These are phyloP conservation scores for Bacterosira constricta DNA, from an alignment of 108 stramenopile species.

Conservation along the genomic window DNA sequence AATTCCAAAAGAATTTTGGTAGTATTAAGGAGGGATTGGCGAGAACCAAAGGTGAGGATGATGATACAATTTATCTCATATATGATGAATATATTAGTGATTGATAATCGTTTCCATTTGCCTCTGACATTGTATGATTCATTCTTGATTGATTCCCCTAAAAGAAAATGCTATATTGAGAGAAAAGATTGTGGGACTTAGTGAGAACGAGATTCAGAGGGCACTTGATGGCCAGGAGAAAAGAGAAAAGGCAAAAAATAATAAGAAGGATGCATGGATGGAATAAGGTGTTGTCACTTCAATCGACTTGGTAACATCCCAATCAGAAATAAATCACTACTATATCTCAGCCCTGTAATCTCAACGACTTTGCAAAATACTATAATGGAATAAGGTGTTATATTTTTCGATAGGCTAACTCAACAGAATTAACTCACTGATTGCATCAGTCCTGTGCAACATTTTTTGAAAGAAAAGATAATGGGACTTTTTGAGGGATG, in stretches of 20 bases:
- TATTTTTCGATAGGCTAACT: too few species aligned
- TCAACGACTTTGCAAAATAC: too few species aligned
- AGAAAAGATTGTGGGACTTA: conserved; percentile 67
- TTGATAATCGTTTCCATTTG: background rate
- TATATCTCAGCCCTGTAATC: too few species aligned
- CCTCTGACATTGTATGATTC: background rate
- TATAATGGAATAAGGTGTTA: too few species aligned
- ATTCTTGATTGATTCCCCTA: background rate
- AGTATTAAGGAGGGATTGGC: conserved; percentile 72
- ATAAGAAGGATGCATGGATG: conserved; percentile 43
- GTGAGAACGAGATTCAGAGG: conserved; percentile 50
- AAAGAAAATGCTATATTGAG: conserved; percentile 75
- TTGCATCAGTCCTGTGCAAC: too few species aligned
- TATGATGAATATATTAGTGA: background rate
- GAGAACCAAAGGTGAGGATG: conserved; percentile 40
- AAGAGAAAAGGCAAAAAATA: conserved; percentile 39
- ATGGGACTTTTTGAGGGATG: too few species aligned
- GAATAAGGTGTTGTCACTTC: conserved; percentile 17
- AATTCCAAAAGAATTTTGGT: conserved; percentile 70
- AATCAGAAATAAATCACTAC: background rate
- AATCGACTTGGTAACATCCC: background rate
- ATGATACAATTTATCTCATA: background rate
- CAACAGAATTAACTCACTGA: too few species aligned
- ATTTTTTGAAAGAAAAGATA: too few species aligned
- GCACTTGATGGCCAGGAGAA: conserved; percentile 47